Evolutionary conservation across 139 green algal genomes (phyloP), one percentile per base, ranked within the genome.

Genomic region (Chlamydomonas incerta): DNA sequence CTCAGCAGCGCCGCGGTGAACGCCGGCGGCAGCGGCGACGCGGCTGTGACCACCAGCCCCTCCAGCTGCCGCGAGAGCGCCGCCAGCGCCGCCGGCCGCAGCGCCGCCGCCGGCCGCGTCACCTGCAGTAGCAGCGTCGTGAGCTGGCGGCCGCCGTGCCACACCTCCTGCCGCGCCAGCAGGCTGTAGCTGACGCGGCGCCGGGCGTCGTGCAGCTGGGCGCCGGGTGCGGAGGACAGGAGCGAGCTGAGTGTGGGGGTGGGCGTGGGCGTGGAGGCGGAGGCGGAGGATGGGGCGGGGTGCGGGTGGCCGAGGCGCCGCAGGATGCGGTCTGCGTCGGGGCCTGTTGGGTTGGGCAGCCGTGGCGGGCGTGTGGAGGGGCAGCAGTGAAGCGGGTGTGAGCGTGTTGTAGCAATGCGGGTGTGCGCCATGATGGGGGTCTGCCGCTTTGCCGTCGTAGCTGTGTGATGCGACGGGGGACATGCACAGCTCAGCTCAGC

Each of bases 91-190:
- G 58, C 24, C 10, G 77, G 65, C 8, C 77, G 77, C 20, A 84
- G 65, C 31, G 74, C 46, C n/a, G 77, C 20, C 1, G 46, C 28
- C 8, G 77, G 77, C 6, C 77, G 46, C 35, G 46, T 15, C 65
- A 84, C 77, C 77, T 84, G 77, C 46, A 86, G 33, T 50, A 86
- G 67, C 47, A 86, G 67, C 24, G 80, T 74, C 23, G 67, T 68
- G 50, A 86, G 37, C 31, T 52, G 50, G 5, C 5, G 1, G 3
- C 67, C 80, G 3, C 23, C 35, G n/a, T 60, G 67, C 80, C 80
- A 79, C 24, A 86, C 80, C 80, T 86, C 80, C 67, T 77, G 67
- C 31, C 80, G 80, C 29, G 80, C 80, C 52, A 86, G 80, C 33
- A 86, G 67, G 31, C 24, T 28, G 47, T 68, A 84, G 41, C 29